Percentiles rank a stretch among this genome's conserved stretches.
Conservation (phyloP, 768 basidiomycete genomes). For the Megacollybia marginata region DNA sequence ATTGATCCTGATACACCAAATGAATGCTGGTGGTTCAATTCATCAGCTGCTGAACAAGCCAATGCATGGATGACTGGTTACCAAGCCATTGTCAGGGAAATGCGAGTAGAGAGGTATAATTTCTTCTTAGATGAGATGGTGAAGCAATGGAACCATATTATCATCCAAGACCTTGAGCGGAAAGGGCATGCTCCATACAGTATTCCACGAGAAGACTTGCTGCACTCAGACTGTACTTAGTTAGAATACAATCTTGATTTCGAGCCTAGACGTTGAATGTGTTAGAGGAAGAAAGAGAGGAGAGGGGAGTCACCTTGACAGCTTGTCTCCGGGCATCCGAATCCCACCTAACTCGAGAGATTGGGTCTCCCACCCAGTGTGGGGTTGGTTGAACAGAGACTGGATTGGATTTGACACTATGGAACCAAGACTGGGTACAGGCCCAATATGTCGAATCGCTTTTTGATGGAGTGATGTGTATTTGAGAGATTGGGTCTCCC, state of each 20-base stretch:
- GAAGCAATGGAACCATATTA: slow-evolving; percentile 14
- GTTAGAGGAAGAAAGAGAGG: too few species aligned
- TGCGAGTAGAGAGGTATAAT: slow-evolving; percentile 21
- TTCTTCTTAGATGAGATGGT: slow-evolving; percentile 36
- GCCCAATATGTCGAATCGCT: too few species aligned
- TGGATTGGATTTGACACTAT: too few species aligned
- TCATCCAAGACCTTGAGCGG: slow-evolving; percentile 4
- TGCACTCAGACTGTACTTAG: not conserved
- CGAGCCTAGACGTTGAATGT: too few species aligned
- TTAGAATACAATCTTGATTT: too few species aligned
- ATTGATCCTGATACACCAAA: slow-evolving; percentile 9
- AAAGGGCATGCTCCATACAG: slow-evolving; percentile 1
- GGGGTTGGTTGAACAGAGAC: slow-evolving; percentile 82
- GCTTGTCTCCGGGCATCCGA: too few species aligned
- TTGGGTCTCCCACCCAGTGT: too few species aligned
- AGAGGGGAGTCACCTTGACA: too few species aligned
- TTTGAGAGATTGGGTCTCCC: too few species aligned
- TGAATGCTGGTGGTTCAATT: slow-evolving; percentile 31
- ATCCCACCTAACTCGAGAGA: too few species aligned
- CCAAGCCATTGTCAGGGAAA: slow-evolving; percentile 25
- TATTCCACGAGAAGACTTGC: slow-evolving; percentile 1
- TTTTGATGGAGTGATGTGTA: too few species aligned
- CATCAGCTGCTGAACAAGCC: slow-evolving; percentile 29
- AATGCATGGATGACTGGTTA: slow-evolving; percentile 37
- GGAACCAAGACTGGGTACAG: too few species aligned